Evolutionary conservation across 2,329 filamentous ascomycete species (phyloP).

Genomic region (Hymenoscyphus infarciens): DNA sequence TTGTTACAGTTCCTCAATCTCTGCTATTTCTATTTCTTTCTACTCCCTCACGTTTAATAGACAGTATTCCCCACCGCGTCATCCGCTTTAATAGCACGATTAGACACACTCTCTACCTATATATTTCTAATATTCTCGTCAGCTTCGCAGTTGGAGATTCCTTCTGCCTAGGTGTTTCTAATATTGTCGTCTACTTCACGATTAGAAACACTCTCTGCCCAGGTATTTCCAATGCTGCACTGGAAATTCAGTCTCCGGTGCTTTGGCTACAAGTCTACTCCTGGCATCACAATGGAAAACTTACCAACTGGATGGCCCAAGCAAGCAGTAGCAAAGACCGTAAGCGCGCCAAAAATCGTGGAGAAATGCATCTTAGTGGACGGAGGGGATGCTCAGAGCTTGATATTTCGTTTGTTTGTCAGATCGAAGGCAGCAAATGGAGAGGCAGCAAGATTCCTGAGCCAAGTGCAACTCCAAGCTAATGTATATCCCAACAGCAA

Average conservation of each 20-base stretch:
- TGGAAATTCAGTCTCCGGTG: too few species aligned
- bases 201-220: neutral
- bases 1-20: neutral
- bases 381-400: neutral
- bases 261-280: too few species aligned
- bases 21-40: neutral
- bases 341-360: neutral
- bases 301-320: neutral
- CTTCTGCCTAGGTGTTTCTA: neutral
- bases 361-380: neutral
- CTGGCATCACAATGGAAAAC: neutral
- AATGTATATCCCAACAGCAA: neutral
- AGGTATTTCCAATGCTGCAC: neutral
- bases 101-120: neutral
- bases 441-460: too few species aligned
- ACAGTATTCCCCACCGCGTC: neutral
- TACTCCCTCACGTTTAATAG: neutral
- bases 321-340: neutral
- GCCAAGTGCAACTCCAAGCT: too few species aligned
- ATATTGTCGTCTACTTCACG: neutral
- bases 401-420: too few species aligned
- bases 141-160: neutral
- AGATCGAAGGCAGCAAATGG: too few species aligned
- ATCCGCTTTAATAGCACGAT: neutral
- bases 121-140: neutral